A percentile compares a stretch with the other conserved stretches of the same genome.
These are phyloP conservation scores for Anthracocystis panici-leucophaei DNA, from an alignment of 1,284 basidiomycete genomes.

Conservation along the genomic window DNA sequence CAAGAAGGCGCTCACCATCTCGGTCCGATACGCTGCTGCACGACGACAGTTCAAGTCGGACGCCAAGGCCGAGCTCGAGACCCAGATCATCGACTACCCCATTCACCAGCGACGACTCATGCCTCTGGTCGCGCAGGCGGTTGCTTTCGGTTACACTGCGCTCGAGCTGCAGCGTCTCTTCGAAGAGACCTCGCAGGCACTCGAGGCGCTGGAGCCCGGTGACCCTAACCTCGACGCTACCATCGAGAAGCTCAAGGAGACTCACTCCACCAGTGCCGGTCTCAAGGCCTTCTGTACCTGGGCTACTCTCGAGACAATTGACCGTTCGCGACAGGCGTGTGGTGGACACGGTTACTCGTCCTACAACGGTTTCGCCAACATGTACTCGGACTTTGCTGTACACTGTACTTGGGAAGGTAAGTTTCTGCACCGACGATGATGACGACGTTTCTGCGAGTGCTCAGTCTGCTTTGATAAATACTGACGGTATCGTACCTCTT, in stretches of 20 bases:
- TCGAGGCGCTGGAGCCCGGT: conserved; percentile 73
- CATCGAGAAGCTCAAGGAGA: conserved; percentile 74
- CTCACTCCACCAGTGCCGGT: conserved; percentile 74
- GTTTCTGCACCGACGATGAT: neutral
- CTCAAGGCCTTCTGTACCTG: conserved; percentile 76
- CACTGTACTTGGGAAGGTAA: conserved; percentile 73
- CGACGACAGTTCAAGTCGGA: conserved; percentile 73
- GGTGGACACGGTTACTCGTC: conserved; percentile 75
- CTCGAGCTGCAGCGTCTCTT: conserved; percentile 71
- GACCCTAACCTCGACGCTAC: conserved; percentile 66
- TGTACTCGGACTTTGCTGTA: conserved; percentile 73
- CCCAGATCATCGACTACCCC: conserved; percentile 75
- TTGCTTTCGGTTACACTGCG: conserved; percentile 74
- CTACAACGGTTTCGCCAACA: conserved; percentile 74
- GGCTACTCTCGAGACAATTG: conserved; percentile 74
- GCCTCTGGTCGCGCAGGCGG: conserved; percentile 74
- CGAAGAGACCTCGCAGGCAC: conserved; percentile 71
- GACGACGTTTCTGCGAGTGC: neutral
- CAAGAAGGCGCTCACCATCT: conserved; percentile 74
- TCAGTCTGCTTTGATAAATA: neutral
- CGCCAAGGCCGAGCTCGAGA: conserved; percentile 70
- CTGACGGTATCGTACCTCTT: neutral
- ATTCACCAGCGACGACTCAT: conserved; percentile 75
- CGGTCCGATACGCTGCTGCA: conserved; percentile 74
- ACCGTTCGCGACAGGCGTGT: conserved; percentile 74